Evolutionary conservation across 75 land plant species (phyloP), one percentile per base, ranked within the genome.

Genomic region (Chamaecyparis obtusa): DNA sequence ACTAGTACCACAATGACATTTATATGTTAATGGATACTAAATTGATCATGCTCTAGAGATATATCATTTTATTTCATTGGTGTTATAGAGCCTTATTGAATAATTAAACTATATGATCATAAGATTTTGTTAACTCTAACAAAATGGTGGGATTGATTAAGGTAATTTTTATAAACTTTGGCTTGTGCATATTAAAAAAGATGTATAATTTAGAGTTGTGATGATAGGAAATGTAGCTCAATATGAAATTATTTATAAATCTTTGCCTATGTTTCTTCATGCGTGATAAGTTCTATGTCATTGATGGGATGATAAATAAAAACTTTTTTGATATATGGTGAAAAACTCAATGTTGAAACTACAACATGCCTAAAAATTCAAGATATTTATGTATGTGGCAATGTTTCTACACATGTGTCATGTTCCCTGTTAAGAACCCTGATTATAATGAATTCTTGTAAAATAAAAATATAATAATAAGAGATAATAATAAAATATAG

Each of bases 271-370:
- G 86, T 4, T 83, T 91, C 32, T 89, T 91, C 37, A 88, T 92
- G 89, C 89, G 88, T 71, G 88, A 88, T 9, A 90, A 90, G 32
- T 92, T 90, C 83, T 92, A 92, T 84, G 89, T 93, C 4, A 90
- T 93, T 15, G 93, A 93, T 1, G 93, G 94, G 13, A 88, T 87
- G 74, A 83, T 87, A 10, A 86, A 69, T 36, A 82, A 33, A 80
- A 83, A 57, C 27, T 54, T 17, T n/a, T n/a, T 86, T 91, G 17
- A 88, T 90, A 32, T 87, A 88, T 57, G 95, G 91, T 27, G 93
- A 94, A 51, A 89, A 85, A 41, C 91, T 76, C 86, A 90, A 94
- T 88, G 13, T 88, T 57, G 85, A 87, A 72, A 91, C 85, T 5
- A 17, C 54, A 49, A 89, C 83, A 9, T 94, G 95, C 92, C 17